These are phyloP conservation scores for Pseudogymnoascus sp. DNA, from an alignment of 2,329 filamentous ascomycete species.

Conservation along the genomic window DNA sequence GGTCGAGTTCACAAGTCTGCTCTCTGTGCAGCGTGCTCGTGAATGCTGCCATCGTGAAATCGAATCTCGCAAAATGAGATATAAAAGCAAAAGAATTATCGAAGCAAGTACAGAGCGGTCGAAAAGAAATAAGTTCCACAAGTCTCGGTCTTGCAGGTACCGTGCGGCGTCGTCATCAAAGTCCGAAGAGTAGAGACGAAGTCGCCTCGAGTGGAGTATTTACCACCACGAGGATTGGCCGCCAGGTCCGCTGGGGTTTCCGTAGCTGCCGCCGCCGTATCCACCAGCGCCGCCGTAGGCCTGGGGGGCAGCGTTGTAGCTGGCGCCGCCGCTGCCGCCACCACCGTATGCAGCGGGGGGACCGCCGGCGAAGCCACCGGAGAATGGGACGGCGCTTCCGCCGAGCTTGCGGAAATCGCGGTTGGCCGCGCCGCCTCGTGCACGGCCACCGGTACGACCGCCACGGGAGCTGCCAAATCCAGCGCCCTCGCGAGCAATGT, in stretches of 20 bases:
- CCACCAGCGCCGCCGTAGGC: constrained; percentile 36
- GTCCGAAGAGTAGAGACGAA: constrained; percentile 16
- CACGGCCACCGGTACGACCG: constrained; percentile 63
- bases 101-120: constrained; percentile 11
- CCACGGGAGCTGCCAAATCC: constrained; percentile 63
- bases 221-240: constrained; percentile 53
- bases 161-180: constrained; percentile 5
- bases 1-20: constrained; percentile 25
- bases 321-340: too few relatives aligned
- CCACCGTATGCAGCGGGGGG: constrained; percentile 31
- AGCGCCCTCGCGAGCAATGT: constrained; percentile 89
- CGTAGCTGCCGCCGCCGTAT: constrained; percentile 42
- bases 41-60: constrained; percentile 28
- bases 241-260: constrained; percentile 46
- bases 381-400: constrained; percentile 40
- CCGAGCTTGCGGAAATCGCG: constrained; percentile 83
- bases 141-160: constrained; percentile 1
- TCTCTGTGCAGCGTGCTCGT: constrained; percentile 23
- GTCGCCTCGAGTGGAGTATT: constrained; percentile 20
- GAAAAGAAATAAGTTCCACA: constrained; percentile 8
- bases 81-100: constrained; percentile 15
- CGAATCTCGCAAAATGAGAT: constrained; percentile 22
- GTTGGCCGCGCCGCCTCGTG: constrained; percentile 63
- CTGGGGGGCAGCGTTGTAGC: constrained; percentile 35
- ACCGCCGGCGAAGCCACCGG: constrained; percentile 29